Conservation (phyloP, 2,329 filamentous ascomycete species). For the Claviceps citrina region DNA sequence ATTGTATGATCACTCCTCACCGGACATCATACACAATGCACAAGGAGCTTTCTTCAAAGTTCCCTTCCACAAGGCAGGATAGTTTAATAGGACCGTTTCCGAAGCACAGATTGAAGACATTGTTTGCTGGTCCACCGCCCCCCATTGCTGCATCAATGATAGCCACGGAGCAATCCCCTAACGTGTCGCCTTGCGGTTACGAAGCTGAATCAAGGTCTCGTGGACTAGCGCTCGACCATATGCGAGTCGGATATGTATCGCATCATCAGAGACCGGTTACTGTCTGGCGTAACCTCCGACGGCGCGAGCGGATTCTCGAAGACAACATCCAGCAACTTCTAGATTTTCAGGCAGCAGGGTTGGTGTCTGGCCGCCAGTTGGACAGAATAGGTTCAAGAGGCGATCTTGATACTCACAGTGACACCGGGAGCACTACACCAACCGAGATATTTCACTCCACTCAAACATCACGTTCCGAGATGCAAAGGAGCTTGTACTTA, state of each 20-base stretch:
- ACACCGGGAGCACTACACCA: constrained; percentile 26
- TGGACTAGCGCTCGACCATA: constrained; percentile 22
- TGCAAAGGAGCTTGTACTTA: constrained; percentile 27
- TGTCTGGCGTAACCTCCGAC: constrained; percentile 30
- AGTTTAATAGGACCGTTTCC: constrained; percentile 19
- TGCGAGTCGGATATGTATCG: constrained; percentile 6
- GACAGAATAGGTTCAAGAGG: constrained; percentile 7
- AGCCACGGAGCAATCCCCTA: constrained; percentile 10
- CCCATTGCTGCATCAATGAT: constrained; percentile 32
- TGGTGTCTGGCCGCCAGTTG: constrained; percentile 23
- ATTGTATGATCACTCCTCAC: not conserved
- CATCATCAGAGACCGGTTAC: constrained; percentile 19
- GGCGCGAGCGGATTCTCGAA: constrained; percentile 30
- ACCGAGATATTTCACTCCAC: constrained; percentile 25
- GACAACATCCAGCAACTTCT: constrained; percentile 32
- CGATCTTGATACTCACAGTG: constrained; percentile 21
- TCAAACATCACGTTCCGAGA: constrained; percentile 23
- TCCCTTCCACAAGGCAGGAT: constrained; percentile 11
- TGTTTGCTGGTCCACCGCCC: constrained; percentile 35
- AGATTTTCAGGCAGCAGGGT: constrained; percentile 31
- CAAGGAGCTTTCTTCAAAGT: constrained; percentile 6
- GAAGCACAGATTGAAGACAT: constrained; percentile 16
- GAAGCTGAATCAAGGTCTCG: constrained; percentile 6
- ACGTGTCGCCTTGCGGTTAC: constrained; percentile 5
- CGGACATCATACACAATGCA: constrained; percentile 3